Percentiles rank a stretch among this genome's conserved stretches.
phyloP scores from a whole-genome alignment of 257 asterid species.

The Solanum verrucosum region DNA sequence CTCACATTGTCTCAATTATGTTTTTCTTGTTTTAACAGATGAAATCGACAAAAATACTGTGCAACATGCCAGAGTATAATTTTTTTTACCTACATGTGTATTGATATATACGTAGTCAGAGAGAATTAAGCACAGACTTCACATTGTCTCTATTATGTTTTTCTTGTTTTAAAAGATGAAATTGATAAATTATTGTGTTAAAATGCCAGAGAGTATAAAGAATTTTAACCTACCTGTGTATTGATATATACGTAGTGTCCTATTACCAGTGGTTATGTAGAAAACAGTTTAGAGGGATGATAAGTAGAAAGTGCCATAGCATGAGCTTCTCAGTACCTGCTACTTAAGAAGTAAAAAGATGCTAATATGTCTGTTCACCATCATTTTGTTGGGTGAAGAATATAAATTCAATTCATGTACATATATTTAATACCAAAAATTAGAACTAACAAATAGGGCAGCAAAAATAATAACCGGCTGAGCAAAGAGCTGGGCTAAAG shows the following conservation, averaged over 20 bases:
- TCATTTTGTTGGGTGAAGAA: background rate
- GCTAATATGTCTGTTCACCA: background rate
- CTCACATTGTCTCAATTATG: background rate
- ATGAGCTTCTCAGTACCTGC: background rate
- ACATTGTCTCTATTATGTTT: background rate
- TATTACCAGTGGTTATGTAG: background rate
- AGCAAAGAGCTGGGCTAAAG: background rate
- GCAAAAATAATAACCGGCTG: background rate
- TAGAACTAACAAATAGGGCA: background rate
- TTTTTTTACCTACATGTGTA: background rate
- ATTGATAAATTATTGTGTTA: background rate
- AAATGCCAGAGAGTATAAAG: background rate
- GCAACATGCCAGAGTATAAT: background rate
- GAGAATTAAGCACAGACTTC: background rate
- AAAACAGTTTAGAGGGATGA: background rate
- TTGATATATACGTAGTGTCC: background rate
- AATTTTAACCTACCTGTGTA: background rate
- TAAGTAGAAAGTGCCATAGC: background rate
- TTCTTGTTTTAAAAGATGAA: background rate
- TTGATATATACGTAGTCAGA: background rate
- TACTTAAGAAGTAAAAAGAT: background rate
- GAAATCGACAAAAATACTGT: background rate
- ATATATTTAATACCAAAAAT: background rate
- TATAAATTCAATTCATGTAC: background rate
- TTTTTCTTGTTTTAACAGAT: background rate